phyloP scores from a whole-genome alignment of 352 stramenopile genomes.

The Globisporangium cystogenes region DNA sequence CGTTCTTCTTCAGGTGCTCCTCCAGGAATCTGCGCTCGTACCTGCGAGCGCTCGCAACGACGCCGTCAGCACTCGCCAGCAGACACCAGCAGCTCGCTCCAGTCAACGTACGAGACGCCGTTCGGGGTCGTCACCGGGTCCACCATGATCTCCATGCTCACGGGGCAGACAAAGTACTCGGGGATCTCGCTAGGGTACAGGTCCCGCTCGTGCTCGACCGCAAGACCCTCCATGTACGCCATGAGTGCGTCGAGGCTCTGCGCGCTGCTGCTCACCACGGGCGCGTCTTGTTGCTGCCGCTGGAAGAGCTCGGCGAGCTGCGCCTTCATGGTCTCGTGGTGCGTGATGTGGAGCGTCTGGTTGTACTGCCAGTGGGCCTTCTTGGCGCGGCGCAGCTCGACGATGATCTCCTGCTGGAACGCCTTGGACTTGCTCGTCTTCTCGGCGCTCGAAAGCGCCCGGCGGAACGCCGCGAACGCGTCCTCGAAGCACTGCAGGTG shows the following conservation, averaged over 20 bases:
- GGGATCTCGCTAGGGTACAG: conserved; percentile 54
- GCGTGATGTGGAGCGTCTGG: conserved; percentile 27
- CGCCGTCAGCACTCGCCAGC: not conserved
- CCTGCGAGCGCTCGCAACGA: conserved; percentile 11
- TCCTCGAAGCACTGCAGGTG: conserved; percentile 42
- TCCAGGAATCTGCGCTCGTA: conserved; percentile 69
- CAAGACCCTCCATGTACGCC: conserved; percentile 57
- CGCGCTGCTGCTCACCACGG: not conserved
- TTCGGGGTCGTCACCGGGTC: conserved; percentile 78
- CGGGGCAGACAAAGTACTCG: conserved; percentile 76
- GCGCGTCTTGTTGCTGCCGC: conserved; percentile 10
- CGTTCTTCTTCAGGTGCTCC: conserved; percentile 61
- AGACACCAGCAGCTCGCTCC: not conserved
- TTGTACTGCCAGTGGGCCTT: conserved; percentile 58
- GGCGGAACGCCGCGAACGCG: conserved; percentile 44
- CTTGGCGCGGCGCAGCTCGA: conserved; percentile 52
- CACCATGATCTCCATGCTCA: conserved; percentile 82
- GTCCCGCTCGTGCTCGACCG: conserved; percentile 31
- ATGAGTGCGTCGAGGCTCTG: conserved; percentile 43
- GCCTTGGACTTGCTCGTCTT: conserved; percentile 49
- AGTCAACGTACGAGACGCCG: conserved; percentile 51
- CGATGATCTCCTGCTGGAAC: conserved; percentile 54
- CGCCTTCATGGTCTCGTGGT: conserved; percentile 35
- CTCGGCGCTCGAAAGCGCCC: conserved; percentile 40
- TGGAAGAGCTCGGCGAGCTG: conserved; percentile 38